Conservation (phyloP, 2,329 filamentous ascomycete species). For the Stenocarpella maydis region DNA sequence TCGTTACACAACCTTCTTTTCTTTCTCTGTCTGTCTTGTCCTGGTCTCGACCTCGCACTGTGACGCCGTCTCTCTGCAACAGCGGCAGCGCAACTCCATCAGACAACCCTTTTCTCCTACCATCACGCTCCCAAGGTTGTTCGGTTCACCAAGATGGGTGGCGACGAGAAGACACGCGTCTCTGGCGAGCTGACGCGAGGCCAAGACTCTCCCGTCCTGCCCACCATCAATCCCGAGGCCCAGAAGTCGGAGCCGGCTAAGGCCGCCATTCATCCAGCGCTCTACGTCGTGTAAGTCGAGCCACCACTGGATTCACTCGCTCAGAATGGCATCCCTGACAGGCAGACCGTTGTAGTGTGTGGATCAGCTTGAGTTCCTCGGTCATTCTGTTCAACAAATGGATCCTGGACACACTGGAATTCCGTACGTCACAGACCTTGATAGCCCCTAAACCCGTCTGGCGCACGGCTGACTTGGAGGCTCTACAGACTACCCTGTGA, state of each 20-base stretch:
- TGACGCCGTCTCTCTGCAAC: slow-evolving; percentile 1
- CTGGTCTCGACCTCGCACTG: slow-evolving; percentile 3
- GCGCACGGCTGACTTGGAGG: slow-evolving; percentile 41
- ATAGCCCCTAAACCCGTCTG: slow-evolving; percentile 2
- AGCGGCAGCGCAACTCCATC: slow-evolving; percentile 14
- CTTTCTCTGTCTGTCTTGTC: background rate
- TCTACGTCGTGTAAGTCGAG: slow-evolving; percentile 77
- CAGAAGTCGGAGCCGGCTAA: slow-evolving; percentile 76
- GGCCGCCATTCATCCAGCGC: slow-evolving; percentile 75
- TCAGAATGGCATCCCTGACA: background rate
- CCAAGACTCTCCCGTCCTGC: slow-evolving; percentile 70
- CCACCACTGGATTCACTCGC: background rate
- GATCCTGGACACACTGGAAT: slow-evolving; percentile 86
- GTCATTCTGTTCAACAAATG: slow-evolving; percentile 99
- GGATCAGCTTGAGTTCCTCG: slow-evolving; percentile 91
- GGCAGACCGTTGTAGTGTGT: slow-evolving; percentile 66
- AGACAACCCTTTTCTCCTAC: slow-evolving; percentile 11
- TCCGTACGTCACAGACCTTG: slow-evolving; percentile 67
- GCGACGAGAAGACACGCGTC: slow-evolving; percentile 82
- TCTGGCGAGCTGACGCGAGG: slow-evolving; percentile 79
- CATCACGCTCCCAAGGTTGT: background rate
- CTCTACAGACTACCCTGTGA: slow-evolving; percentile 70
- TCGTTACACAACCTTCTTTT: slow-evolving; percentile 33
- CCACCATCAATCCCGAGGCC: slow-evolving; percentile 78
- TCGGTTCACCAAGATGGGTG: slow-evolving; percentile 59